Conservation (phyloP, 768 basidiomycete species). For the Clavaria fumosa region DNA sequence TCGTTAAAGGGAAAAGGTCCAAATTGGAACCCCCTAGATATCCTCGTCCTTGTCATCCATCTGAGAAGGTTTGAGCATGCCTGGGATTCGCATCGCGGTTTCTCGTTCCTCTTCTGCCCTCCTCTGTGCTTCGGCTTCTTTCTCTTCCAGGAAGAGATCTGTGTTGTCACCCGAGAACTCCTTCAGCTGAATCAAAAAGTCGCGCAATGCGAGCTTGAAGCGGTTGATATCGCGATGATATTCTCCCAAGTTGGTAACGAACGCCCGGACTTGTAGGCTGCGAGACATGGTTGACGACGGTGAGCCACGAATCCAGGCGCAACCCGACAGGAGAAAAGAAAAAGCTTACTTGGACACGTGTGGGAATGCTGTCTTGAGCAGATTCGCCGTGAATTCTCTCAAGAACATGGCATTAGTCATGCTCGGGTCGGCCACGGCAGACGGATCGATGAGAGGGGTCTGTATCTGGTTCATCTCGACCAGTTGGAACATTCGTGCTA, state of each 20-base stretch:
- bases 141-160: constrained; percentile 88
- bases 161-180: constrained; percentile 94
- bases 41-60: constrained; percentile 55
- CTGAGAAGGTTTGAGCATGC: constrained; percentile 92
- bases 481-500: constrained; percentile 86
- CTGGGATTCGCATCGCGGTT: constrained; percentile 88
- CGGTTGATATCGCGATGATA: constrained; percentile 67
- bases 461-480: constrained; percentile 71
- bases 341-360: constrained; percentile 68
- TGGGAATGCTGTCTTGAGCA: constrained; percentile 81
- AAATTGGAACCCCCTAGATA: no score
- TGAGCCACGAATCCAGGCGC: no score
- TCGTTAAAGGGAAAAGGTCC: no score
- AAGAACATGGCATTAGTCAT: constrained; percentile 72
- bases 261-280: constrained; percentile 60
- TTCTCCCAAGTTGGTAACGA: constrained; percentile 52
- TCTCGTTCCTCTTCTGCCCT: constrained; percentile 76
- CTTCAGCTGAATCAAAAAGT: constrained; percentile 95
- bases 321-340: no score
- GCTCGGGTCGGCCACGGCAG: constrained; percentile 49
- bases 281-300: no score
- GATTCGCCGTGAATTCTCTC: constrained; percentile 70
- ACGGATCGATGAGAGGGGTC: constrained; percentile 72
- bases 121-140: constrained; percentile 68
- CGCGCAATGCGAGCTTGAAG: constrained; percentile 89